A percentile compares a stretch with the other conserved stretches of the same genome.
Evolutionary conservation across 2,329 filamentous ascomycete genomes (phyloP).

Genomic region (Diaporthe citri): DNA sequence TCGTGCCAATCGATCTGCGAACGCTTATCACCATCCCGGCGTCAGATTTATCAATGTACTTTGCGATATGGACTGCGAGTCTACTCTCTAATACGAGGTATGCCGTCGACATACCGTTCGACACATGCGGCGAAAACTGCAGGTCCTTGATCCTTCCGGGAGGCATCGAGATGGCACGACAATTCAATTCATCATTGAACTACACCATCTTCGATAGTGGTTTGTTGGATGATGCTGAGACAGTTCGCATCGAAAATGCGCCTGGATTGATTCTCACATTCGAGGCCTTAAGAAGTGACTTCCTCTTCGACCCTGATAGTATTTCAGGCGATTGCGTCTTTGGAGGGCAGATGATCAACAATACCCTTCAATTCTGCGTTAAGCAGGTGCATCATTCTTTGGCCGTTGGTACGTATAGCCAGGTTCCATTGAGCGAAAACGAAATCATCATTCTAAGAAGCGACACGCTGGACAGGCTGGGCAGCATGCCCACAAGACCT

Average conservation of each 20-base stretch:
- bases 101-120: background rate
- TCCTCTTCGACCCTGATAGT: background rate
- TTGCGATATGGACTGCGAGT: slow-evolving; percentile 15
- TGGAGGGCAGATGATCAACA: background rate
- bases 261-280: background rate
- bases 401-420: background rate
- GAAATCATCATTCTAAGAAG: background rate
- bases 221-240: background rate
- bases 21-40: slow-evolving; percentile 4
- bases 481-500: slow-evolving; percentile 7
- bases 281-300: background rate
- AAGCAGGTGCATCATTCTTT: slow-evolving; percentile 7
- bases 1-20: slow-evolving; percentile 1
- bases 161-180: background rate
- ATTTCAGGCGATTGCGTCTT: slow-evolving; percentile 1
- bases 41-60: background rate
- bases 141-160: slow-evolving; percentile 15
- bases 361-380: background rate
- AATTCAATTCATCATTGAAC: slow-evolving; percentile 7
- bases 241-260: slow-evolving; percentile 4
- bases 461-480: background rate
- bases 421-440: too few relatives aligned
- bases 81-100: slow-evolving; percentile 12
- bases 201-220: slow-evolving; percentile 1
- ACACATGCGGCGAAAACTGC: background rate